A percentile compares a stretch with the other conserved stretches of the same genome.
Conservation (phyloP, 306 rosid genomes). For the Trichosanthes truncata region DNA sequence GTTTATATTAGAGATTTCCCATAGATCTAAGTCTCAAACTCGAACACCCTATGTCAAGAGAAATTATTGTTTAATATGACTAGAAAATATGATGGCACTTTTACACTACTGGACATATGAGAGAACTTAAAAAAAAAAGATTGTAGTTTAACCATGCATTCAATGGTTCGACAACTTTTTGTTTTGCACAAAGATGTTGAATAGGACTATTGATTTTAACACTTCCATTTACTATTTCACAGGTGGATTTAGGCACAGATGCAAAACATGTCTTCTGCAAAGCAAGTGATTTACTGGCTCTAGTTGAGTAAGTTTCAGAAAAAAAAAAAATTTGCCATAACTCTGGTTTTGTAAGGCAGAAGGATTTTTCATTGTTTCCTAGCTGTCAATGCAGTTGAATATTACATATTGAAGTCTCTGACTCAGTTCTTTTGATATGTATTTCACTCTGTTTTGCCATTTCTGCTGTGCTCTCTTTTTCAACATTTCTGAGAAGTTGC, state of each 20-base stretch:
- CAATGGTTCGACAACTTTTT: not conserved
- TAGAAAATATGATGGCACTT: not conserved
- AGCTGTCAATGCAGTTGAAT: not conserved
- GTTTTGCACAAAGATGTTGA: not conserved
- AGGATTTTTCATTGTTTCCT: not conserved
- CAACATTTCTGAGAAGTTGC: not conserved
- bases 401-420: not conserved
- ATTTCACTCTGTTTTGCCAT: not conserved
- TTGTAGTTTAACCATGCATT: not conserved
- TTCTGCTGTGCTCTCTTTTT: not conserved
- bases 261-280: constrained; percentile 77
- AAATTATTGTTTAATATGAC: no score
- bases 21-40: not conserved
- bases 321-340: not conserved
- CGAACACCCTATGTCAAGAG: not conserved
- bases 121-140: not conserved
- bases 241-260: constrained; percentile 91
- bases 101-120: no score
- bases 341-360: not conserved
- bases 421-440: not conserved
- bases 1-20: not conserved
- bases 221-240: not conserved
- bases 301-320: constrained; percentile 43
- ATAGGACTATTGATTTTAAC: not conserved
- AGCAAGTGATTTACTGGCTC: constrained; percentile 71